Conservation (phyloP, 805 yeast genomes). For the Zygosaccharomyces bisporus region DNA sequence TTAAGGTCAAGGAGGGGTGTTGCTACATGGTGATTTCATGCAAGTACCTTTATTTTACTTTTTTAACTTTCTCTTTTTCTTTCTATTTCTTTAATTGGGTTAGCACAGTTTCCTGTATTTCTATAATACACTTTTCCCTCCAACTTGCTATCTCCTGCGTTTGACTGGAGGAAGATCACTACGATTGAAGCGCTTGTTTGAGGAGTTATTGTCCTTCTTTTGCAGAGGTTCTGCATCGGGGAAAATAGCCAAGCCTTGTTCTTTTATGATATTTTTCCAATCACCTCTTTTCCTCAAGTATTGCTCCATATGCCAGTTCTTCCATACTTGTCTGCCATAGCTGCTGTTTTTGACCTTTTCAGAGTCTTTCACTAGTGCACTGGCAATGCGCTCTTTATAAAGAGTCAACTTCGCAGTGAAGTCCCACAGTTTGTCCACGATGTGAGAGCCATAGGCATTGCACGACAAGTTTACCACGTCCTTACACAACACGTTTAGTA, state of each 20-base stretch:
- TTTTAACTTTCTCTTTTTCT: conserved; percentile 1
- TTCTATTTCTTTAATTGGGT: neutral
- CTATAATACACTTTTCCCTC: conserved; percentile 6
- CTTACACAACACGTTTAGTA: conserved; percentile 62
- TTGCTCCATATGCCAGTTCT: conserved; percentile 87
- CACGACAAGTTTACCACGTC: conserved; percentile 61
- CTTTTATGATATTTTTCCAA: conserved; percentile 69
- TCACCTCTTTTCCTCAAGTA: conserved; percentile 70
- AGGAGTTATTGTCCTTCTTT: conserved; percentile 18
- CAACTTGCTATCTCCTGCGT: conserved; percentile 7
- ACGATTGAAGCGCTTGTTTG: conserved; percentile 9
- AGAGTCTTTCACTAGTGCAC: conserved; percentile 53
- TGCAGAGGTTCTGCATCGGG: conserved; percentile 36
- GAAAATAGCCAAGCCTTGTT: conserved; percentile 44
- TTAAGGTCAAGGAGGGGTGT: conserved; percentile 50
- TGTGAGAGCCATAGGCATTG: conserved; percentile 87
- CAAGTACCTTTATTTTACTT: conserved; percentile 1
- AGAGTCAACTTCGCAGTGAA: conserved; percentile 74
- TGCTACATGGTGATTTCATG: conserved; percentile 44
- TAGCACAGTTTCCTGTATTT: conserved; percentile 4
- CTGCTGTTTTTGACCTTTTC: conserved; percentile 74
- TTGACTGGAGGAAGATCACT: conserved; percentile 8
- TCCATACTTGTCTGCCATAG: conserved; percentile 92
- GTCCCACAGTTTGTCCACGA: conserved; percentile 78
- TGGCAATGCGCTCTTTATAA: conserved; percentile 83